Percentiles rank a stretch among this genome's conserved stretches.
Conservation (phyloP, 2,329 filamentous ascomycete genomes). For the Sporothrix sp. region DNA sequence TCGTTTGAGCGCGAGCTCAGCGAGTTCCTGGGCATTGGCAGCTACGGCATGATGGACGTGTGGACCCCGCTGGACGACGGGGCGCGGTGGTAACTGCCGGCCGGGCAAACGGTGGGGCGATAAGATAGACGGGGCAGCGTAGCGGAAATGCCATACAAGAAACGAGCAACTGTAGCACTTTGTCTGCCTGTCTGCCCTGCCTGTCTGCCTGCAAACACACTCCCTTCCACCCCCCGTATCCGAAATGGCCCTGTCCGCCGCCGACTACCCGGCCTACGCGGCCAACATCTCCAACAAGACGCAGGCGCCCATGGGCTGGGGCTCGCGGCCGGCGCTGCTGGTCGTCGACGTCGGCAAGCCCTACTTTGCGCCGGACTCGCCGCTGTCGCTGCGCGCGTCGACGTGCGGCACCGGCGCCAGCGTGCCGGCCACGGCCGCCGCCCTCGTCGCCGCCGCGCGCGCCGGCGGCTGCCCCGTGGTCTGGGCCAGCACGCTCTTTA, state of each 20-base stretch:
- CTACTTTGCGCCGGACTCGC: not conserved
- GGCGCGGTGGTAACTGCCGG: not conserved
- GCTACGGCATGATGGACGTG: conserved; percentile 9
- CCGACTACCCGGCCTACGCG: conserved; percentile 6
- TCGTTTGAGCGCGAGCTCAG: conserved; percentile 9
- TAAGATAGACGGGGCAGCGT: no score
- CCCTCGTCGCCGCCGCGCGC: not conserved
- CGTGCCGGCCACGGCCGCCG: not conserved
- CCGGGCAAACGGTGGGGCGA: not conserved
- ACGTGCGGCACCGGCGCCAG: not conserved
- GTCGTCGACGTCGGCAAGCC: conserved; percentile 31
- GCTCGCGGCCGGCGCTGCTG: conserved; percentile 32
- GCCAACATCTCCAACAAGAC: conserved; percentile 7
- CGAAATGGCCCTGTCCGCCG: not conserved
- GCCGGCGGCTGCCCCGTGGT: conserved; percentile 29
- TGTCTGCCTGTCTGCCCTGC: no score
- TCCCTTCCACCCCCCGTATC: no score
- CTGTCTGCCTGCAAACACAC: no score
- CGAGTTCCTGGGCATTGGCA: conserved; percentile 7
- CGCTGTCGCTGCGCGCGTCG: not conserved
- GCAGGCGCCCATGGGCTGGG: conserved; percentile 31
- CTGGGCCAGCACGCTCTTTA: conserved; percentile 35
- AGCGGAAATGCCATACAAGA: not conserved
- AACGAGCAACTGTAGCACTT: not conserved
- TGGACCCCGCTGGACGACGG: conserved; percentile 4